phyloP scores from a whole-genome alignment of 257 asterid genomes.

The Jasminum sambac region DNA sequence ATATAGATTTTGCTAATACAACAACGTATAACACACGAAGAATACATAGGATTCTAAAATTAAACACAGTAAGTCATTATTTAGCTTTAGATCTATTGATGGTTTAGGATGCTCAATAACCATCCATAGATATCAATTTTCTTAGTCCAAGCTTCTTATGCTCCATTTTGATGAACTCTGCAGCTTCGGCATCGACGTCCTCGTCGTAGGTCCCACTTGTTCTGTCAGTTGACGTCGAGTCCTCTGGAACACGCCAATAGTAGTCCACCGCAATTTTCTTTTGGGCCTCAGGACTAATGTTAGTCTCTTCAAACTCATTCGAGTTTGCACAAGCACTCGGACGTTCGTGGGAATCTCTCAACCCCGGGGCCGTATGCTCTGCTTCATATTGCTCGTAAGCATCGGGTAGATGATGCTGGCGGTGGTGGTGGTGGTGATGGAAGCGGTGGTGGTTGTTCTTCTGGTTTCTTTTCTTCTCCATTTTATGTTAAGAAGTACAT shows the following conservation, averaged over 20 bases:
- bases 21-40: not conserved
- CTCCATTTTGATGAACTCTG: slow-evolving; percentile 38
- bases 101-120: not conserved
- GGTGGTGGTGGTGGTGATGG: slow-evolving; percentile 10
- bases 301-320: not conserved
- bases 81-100: not conserved
- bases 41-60: not conserved
- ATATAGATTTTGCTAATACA: not conserved
- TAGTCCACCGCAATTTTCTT: not conserved
- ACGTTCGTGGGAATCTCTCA: not conserved
- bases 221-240: not conserved
- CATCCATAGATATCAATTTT: slow-evolving; percentile 29
- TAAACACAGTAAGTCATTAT: slow-evolving; percentile 3
- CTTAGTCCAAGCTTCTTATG: slow-evolving; percentile 33
- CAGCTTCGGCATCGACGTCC: slow-evolving; percentile 39
- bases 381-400: slow-evolving; percentile 32
- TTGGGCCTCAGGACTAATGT: slow-evolving; percentile 4
- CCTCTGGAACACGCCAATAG: not conserved
- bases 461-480: slow-evolving; percentile 17
- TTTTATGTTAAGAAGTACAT: not conserved
- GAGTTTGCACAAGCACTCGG: slow-evolving; percentile 15
- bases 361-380: slow-evolving; percentile 30
- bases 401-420: slow-evolving; percentile 16
- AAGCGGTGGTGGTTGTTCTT: slow-evolving; percentile 16
- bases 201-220: not conserved